These are phyloP conservation scores for Malbranchea cinnamomea DNA, from an alignment of 2,329 filamentous ascomycete genomes.

Conservation along the genomic window DNA sequence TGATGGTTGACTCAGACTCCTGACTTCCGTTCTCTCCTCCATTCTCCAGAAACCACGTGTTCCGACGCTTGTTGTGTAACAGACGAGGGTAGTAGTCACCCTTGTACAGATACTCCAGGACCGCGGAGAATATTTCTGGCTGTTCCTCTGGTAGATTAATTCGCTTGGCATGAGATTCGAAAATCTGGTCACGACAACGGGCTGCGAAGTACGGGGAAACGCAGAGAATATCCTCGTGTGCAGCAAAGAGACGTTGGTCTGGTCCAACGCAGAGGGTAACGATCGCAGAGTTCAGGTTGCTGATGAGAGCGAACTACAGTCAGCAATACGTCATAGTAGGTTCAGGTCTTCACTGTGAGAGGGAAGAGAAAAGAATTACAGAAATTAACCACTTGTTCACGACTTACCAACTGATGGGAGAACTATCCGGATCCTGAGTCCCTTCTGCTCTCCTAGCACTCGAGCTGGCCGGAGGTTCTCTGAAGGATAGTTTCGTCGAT, in stretches of 20 bases:
- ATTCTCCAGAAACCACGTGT: constrained; percentile 71
- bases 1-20: constrained; percentile 47
- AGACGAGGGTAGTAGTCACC: constrained; percentile 82
- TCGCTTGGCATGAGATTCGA: constrained; percentile 47
- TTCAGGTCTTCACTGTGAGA: neutral
- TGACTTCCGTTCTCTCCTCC: constrained; percentile 26
- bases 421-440: constrained; percentile 16
- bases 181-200: constrained; percentile 47
- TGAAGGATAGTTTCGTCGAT: constrained; percentile 14
- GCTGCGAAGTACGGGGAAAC: constrained; percentile 65
- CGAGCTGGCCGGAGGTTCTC: constrained; percentile 13
- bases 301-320: constrained; percentile 16
- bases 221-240: constrained; percentile 72
- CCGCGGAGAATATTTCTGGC: constrained; percentile 76
- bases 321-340: neutral
- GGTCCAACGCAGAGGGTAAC: constrained; percentile 69
- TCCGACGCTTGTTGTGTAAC: constrained; percentile 63
- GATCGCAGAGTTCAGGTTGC: constrained; percentile 50
- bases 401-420: constrained; percentile 23
- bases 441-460: constrained; percentile 14
- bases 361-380: neutral
- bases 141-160: constrained; percentile 73
- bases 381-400: too few relatives aligned
- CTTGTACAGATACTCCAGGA: constrained; percentile 87
- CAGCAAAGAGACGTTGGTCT: constrained; percentile 76